A percentile compares a stretch with the other conserved stretches of the same genome.
These are phyloP conservation scores for Boletus vermiculosoides DNA, from an alignment of 768 basidiomycete genomes.

Conservation along the genomic window DNA sequence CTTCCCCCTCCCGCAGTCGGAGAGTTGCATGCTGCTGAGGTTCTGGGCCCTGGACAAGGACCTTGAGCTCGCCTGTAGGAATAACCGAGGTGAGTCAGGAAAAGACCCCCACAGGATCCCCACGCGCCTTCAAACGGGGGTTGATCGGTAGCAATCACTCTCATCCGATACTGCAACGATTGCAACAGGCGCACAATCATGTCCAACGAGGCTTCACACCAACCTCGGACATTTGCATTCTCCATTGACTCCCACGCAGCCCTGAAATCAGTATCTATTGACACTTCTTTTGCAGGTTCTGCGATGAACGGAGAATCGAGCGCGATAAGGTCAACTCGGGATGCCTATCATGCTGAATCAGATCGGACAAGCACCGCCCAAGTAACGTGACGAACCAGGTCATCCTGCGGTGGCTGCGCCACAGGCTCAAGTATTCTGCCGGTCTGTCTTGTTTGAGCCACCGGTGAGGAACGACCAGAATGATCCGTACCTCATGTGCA, in stretches of 20 bases:
- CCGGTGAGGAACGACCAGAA: background rate
- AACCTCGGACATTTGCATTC: constrained; percentile 54
- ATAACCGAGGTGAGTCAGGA: constrained; percentile 4
- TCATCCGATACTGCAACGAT: constrained; percentile 43
- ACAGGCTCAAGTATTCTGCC: background rate
- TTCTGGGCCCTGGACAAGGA: constrained; percentile 41
- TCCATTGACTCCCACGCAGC: constrained; percentile 54
- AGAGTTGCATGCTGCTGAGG: constrained; percentile 38
- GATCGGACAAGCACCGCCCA: background rate
- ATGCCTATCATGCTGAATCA: constrained; percentile 31
- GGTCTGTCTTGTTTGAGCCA: constrained; percentile 16
- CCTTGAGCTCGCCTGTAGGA: constrained; percentile 61
- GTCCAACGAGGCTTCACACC: constrained; percentile 62
- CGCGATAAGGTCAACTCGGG: constrained; percentile 59
- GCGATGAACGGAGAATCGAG: constrained; percentile 70
- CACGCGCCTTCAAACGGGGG: constrained; percentile 60
- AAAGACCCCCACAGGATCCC: background rate
- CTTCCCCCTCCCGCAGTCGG: constrained; percentile 58
- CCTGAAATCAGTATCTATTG: constrained; percentile 47
- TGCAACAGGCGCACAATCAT: constrained; percentile 54
- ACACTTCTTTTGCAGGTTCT: constrained; percentile 36
- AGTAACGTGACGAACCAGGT: constrained; percentile 18
- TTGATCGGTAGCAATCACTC: constrained; percentile 52
- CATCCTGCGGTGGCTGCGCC: constrained; percentile 10
- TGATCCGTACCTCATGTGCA: constrained; percentile 18